A percentile compares a stretch with the other conserved stretches of the same genome.
Conservation (phyloP, 2,329 filamentous ascomycete genomes). For the Neurospora sp. region DNA sequence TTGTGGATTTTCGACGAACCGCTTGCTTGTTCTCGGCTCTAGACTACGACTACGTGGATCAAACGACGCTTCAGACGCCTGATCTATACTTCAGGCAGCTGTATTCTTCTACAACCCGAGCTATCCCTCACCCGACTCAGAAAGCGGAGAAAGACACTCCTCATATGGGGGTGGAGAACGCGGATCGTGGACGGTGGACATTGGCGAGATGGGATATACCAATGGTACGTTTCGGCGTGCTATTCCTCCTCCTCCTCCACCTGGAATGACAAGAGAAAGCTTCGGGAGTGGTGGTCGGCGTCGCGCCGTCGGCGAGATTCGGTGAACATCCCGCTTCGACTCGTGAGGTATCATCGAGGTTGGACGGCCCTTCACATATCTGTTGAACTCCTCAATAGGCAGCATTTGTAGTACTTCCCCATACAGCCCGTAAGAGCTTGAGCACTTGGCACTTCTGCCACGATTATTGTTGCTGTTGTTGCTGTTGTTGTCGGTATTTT, state of each 20-base stretch:
- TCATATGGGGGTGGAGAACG: not conserved
- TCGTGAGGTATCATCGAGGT: not conserved
- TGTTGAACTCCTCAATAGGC: slow-evolving; percentile 1
- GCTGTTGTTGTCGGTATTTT: not conserved
- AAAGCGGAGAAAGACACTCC: not conserved
- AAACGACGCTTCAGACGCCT: not conserved
- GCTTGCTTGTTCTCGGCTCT: not conserved
- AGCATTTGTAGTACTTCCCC: not conserved
- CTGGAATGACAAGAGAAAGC: not conserved
- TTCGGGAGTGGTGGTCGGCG: not conserved
- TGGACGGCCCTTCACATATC: not conserved
- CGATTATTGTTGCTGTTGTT: not conserved
- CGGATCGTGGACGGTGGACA: not conserved
- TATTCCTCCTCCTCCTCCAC: not conserved
- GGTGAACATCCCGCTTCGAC: not conserved
- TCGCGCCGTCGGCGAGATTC: not conserved
- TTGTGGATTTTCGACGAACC: not conserved
- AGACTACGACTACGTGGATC: not conserved
- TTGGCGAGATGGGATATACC: not conserved
- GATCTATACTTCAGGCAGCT: not conserved
- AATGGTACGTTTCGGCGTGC: not conserved
- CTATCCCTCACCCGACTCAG: not conserved
- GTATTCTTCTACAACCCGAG: not conserved
- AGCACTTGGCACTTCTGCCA: not conserved
- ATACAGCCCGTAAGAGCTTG: not conserved